phyloP scores from a whole-genome alignment of 192 early-diverging fungal genomes.

The Lobosporangium transversale region DNA sequence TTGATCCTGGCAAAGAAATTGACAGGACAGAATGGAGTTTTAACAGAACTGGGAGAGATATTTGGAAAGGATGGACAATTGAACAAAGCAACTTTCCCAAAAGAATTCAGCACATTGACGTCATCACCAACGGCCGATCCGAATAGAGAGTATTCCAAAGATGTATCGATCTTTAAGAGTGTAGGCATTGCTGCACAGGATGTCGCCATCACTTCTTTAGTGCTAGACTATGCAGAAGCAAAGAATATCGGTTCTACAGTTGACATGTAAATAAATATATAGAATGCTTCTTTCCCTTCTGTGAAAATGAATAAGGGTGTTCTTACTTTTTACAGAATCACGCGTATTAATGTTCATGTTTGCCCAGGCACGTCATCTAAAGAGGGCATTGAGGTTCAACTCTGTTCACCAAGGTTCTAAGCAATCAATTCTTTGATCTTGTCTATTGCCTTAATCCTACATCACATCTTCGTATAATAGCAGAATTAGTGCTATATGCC shows the following conservation, averaged over 20 bases:
- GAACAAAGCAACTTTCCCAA: background rate
- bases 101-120: conserved; percentile 4
- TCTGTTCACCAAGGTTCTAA: too few species aligned
- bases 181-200: conserved; percentile 67
- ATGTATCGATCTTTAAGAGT: conserved; percentile 64
- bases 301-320: background rate
- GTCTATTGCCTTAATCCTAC: too few species aligned
- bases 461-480: too few species aligned
- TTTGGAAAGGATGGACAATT: conserved; percentile 24
- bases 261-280: conserved; percentile 28
- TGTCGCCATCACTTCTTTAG: conserved; percentile 57
- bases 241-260: conserved; percentile 49
- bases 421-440: too few species aligned
- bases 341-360: too few species aligned
- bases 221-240: conserved; percentile 54
- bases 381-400: too few species aligned
- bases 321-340: background rate
- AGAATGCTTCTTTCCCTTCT: background rate
- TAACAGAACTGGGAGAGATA: conserved; percentile 30
- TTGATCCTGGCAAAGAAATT: conserved; percentile 53
- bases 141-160: too few species aligned
- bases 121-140: background rate
- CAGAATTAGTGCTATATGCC: too few species aligned
- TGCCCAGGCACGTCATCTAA: too few species aligned
- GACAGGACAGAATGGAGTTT: conserved; percentile 20